Conservation (phyloP, 345 rosid genomes). For the Angophora floribunda region DNA sequence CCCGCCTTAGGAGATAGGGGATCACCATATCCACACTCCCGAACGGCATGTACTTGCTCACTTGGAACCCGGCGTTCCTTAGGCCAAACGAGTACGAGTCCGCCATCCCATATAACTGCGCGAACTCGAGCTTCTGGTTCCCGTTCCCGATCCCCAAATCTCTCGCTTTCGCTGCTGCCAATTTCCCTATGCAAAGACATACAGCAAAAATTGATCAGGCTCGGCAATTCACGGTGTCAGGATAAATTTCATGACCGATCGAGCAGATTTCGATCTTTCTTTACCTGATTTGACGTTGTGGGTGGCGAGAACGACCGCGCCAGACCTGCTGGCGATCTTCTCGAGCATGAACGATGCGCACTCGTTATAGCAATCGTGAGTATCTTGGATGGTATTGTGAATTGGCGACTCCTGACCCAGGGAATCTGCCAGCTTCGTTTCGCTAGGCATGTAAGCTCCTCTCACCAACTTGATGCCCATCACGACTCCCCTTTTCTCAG, state of each 20-base stretch:
- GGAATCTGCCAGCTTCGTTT: constrained; percentile 44
- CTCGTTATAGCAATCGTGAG: constrained; percentile 67
- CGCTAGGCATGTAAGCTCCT: constrained; percentile 87
- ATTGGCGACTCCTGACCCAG: constrained; percentile 68
- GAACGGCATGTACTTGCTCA: constrained; percentile 83
- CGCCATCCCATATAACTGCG: constrained; percentile 88
- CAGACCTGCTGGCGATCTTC: constrained; percentile 37
- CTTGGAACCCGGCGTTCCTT: constrained; percentile 76
- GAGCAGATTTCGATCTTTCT: neutral
- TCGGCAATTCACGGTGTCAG: neutral
- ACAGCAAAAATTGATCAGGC: neutral
- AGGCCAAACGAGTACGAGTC: constrained; percentile 71
- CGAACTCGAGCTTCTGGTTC: constrained; percentile 57
- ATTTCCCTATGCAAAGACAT: constrained; percentile 27
- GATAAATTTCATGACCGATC: neutral
- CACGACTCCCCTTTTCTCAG: constrained; percentile 46
- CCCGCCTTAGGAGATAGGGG: constrained; percentile 82
- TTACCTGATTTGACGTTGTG: constrained; percentile 80
- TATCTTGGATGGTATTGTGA: constrained; percentile 58
- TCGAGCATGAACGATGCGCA: constrained; percentile 73
- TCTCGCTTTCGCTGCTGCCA: constrained; percentile 50
- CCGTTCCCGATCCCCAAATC: constrained; percentile 52
- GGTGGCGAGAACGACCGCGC: constrained; percentile 78
- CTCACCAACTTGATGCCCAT: constrained; percentile 82
- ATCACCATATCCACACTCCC: constrained; percentile 67